These are phyloP conservation scores for Sarocladiaceae sp. DNA, from an alignment of 2,329 filamentous ascomycete genomes.

Conservation along the genomic window DNA sequence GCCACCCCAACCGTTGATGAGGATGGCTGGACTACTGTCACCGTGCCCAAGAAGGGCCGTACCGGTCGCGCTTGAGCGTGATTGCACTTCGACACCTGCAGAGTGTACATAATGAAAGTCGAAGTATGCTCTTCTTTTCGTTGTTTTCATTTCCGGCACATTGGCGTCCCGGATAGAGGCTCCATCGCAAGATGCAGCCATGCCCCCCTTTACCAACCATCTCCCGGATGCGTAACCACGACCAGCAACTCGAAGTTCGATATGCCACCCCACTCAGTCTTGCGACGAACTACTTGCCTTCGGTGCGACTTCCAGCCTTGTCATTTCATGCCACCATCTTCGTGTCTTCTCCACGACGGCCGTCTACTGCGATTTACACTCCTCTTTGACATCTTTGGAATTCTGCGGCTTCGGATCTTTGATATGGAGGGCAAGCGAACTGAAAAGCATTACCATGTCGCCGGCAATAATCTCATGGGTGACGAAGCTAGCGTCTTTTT, in stretches of 20 bases:
- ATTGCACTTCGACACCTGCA: background rate
- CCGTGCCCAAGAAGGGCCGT: conserved; percentile 14
- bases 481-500: background rate
- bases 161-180: conserved; percentile 10
- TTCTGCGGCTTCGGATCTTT: background rate
- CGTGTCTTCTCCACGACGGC: background rate
- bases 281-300: background rate
- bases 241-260: background rate
- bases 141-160: conserved; percentile 9
- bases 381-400: background rate
- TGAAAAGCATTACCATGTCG: background rate
- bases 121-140: background rate
- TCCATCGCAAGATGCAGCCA: conserved; percentile 3
- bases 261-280: background rate
- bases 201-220: background rate
- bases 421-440: background rate
- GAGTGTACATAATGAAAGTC: conserved; percentile 8
- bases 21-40: conserved; percentile 62
- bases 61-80: conserved; percentile 4
- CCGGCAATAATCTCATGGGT: background rate
- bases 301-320: background rate
- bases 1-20: conserved; percentile 42
- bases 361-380: background rate
- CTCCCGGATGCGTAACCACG: background rate
- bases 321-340: background rate